These are phyloP conservation scores for Paragyromitra xinjiangensis DNA, from an alignment of 495 filamentous ascomycete genomes.

Conservation along the genomic window DNA sequence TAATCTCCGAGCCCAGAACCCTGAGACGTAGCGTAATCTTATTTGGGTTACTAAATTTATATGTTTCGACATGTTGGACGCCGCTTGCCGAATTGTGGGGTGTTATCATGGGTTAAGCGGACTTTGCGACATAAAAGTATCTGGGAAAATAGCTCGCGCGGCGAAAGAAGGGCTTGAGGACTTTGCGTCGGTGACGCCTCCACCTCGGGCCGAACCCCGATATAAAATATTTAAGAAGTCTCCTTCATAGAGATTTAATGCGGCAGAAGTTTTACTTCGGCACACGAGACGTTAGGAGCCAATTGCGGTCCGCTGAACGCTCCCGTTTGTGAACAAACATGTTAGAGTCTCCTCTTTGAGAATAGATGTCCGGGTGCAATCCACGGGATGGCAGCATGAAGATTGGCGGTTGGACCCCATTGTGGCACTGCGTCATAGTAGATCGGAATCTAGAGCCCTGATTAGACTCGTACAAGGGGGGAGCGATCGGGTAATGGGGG, in stretches of 20 bases:
- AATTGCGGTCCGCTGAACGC: not conserved
- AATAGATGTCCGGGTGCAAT: not conserved
- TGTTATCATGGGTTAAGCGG: conserved; percentile 20
- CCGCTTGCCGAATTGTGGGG: conserved; percentile 35
- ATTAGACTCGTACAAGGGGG: not conserved
- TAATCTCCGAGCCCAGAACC: conserved; percentile 28
- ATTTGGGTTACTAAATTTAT: conserved; percentile 33
- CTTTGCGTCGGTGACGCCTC: conserved; percentile 26
- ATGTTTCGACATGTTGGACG: not conserved
- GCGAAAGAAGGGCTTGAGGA: not conserved
- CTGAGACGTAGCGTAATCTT: conserved; percentile 33
- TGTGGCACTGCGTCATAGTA: conserved; percentile 26
- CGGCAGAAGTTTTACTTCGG: conserved; percentile 9
- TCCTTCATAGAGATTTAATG: not conserved
- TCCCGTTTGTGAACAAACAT: not conserved
- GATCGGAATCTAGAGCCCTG: conserved; percentile 20
- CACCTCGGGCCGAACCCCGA: conserved; percentile 27
- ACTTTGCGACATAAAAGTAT: not conserved
- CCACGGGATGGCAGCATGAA: not conserved
- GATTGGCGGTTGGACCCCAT: conserved; percentile 17
- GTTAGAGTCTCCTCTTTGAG: not conserved
- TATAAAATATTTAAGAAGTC: conserved; percentile 2
- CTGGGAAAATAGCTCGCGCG: conserved; percentile 14
- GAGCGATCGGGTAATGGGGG: conserved; percentile 7
- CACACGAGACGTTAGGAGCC: not conserved